phyloP scores from a whole-genome alignment of 768 basidiomycete species.

The Psilocybe azurescens region DNA sequence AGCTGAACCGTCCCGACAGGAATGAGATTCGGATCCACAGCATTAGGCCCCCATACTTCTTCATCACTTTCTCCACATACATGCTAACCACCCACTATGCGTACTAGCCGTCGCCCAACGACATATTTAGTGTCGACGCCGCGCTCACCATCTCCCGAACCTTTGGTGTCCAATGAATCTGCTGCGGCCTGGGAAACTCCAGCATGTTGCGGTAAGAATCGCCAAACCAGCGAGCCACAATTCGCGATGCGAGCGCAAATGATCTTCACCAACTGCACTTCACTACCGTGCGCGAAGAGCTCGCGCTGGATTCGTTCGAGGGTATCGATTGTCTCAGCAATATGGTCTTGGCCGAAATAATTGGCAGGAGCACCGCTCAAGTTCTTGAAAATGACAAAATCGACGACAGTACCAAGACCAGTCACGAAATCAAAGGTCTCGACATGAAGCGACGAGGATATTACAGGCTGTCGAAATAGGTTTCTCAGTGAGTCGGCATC shows the following conservation, averaged over 20 bases:
- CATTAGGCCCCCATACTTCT: conserved; percentile 44
- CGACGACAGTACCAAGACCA: too few relatives aligned
- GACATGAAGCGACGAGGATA: too few relatives aligned
- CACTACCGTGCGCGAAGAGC: conserved; percentile 28
- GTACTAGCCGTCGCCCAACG: conserved; percentile 28
- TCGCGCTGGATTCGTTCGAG: conserved; percentile 39
- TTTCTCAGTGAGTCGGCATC: too few relatives aligned
- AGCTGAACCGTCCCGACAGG: conserved; percentile 47
- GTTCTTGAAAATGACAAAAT: conserved; percentile 40
- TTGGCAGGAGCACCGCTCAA: conserved; percentile 38
- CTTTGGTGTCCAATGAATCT: background rate
- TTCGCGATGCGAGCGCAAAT: conserved; percentile 30
- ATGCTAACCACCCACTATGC: conserved; percentile 40
- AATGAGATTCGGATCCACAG: conserved; percentile 44
- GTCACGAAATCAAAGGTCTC: too few relatives aligned
- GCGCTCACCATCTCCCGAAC: background rate
- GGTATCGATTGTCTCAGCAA: conserved; percentile 36
- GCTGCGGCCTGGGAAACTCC: background rate
- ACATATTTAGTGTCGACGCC: conserved; percentile 15
- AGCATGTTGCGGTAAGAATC: conserved; percentile 30
- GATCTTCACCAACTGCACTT: conserved; percentile 25
- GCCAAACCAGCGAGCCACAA: conserved; percentile 28
- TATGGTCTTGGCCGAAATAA: conserved; percentile 36
- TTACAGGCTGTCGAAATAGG: too few relatives aligned
- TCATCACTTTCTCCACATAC: conserved; percentile 43